Evolutionary conservation across 192 early-diverging fungal species (phyloP), one percentile per base, ranked within the genome.

Genomic region (Entomortierella lignicola): DNA sequence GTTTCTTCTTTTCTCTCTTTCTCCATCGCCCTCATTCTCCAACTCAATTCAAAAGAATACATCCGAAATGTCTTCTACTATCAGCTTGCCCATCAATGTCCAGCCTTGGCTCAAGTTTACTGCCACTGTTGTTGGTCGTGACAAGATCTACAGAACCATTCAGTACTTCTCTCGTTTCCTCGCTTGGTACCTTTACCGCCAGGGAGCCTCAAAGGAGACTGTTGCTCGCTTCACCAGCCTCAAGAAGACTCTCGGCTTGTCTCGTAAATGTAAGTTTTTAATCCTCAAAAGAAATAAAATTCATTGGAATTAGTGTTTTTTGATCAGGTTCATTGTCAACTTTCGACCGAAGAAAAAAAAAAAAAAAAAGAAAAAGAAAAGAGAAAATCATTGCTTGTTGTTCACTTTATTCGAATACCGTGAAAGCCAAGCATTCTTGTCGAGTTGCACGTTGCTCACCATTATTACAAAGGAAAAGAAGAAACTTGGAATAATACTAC

Each of bases 81-180:
- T 58, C 55, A 47, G 34, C 12, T 57, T 56, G 26, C 42, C 55
- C 27, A 63, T 77, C 55, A 71, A 55, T 30, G 77, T 85, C 21
- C 62, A 85, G 31, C 66, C 63, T 10, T 73, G 72, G 61, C 55
- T 92, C 32, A 83, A 85, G 63, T 93, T 83, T 77, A 80, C 89
- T 17, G 81, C 71, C 71, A 91, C 87, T 29, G 89, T 90, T 26
- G 83, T 84, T 11, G 93, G 92, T 39, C 91, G 93, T 66, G 93
- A 94, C 77, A 93, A 93, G 72, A 62, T 85, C 10, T 91, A 91
- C 77, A 90, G 95, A 63, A 85, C 93, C 37, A 85, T 94, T 11
- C 97, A 98, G 75, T 96, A 95, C 87, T 91, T 94, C 81, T 85
- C 92, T 8, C 93, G 94, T 21, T 94, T 96, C 70, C 82, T 93